phyloP scores from a whole-genome alignment of 202 grass and related monocot species.

The Brachypodium distachyon region DNA sequence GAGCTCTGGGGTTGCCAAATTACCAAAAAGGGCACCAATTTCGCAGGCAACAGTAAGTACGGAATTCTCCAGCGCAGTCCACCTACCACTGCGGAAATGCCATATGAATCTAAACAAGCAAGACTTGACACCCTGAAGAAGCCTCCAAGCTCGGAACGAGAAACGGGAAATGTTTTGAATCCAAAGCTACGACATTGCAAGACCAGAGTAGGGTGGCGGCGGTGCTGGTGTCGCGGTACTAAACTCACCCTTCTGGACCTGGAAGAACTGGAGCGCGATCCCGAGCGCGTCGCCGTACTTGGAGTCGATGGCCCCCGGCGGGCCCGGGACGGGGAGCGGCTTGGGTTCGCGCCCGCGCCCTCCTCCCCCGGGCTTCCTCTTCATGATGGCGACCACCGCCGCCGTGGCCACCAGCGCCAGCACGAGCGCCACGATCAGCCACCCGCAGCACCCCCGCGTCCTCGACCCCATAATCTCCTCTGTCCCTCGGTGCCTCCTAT shows the following conservation, averaged over 20 bases:
- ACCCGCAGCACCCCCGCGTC: constrained; percentile 64
- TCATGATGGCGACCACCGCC: constrained; percentile 57
- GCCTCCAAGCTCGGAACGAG: not conserved
- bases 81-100: not conserved
- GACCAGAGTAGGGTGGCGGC: not conserved
- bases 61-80: not conserved
- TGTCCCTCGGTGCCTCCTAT: not conserved
- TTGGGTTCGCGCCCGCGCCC: constrained; percentile 6
- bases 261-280: constrained; percentile 87
- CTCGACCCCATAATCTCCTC: constrained; percentile 34
- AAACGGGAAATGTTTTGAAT: not conserved
- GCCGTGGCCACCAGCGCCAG: constrained; percentile 62
- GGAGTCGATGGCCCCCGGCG: constrained; percentile 59
- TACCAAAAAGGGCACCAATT: not conserved
- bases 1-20: not conserved
- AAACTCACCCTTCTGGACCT: constrained; percentile 90
- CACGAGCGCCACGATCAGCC: constrained; percentile 61
- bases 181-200: not conserved
- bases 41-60: not conserved
- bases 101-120: not conserved
- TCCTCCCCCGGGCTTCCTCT: constrained; percentile 28
- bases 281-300: constrained; percentile 82
- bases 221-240: not conserved
- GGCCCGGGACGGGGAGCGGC: constrained; percentile 67
- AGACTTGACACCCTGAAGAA: not conserved